These are phyloP conservation scores for Scheffersomyces lignicola DNA, from an alignment of 1,139 yeast species.

Conservation along the genomic window DNA sequence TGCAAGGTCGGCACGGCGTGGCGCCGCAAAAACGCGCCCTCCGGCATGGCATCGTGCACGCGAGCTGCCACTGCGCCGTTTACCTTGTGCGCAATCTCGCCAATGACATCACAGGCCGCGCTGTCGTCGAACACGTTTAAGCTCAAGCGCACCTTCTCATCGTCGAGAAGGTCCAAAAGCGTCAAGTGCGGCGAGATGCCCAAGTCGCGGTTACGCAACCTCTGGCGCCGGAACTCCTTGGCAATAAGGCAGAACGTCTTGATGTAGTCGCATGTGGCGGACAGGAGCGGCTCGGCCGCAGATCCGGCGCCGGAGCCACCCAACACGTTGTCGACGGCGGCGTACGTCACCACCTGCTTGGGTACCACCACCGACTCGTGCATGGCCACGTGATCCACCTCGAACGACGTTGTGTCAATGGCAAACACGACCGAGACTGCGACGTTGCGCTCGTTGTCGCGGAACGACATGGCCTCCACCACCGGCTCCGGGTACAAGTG, in stretches of 20 bases:
- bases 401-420: conserved; percentile 71
- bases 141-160: conserved; percentile 71
- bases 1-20: conserved; percentile 83
- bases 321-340: conserved; percentile 53
- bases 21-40: conserved; percentile 80
- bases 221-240: conserved; percentile 69
- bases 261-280: conserved; percentile 68
- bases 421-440: conserved; percentile 83
- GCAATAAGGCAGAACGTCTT: conserved; percentile 66
- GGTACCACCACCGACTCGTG: conserved; percentile 75
- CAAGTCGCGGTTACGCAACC: conserved; percentile 54
- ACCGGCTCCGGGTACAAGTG: conserved; percentile 71
- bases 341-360: conserved; percentile 51
- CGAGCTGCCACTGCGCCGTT: conserved; percentile 86
- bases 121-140: conserved; percentile 72
- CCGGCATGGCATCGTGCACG: conserved; percentile 74
- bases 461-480: conserved; percentile 61
- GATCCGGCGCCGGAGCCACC: conserved; percentile 27
- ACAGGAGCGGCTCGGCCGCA: conserved; percentile 36
- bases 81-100: conserved; percentile 78
- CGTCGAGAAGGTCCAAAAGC: conserved; percentile 79
- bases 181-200: conserved; percentile 60
- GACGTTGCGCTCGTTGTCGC: conserved; percentile 59
- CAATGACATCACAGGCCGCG: conserved; percentile 58
- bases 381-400: conserved; percentile 74